Conservation (phyloP, 805 yeast genomes). For the Sugiyamaella floridensis region DNA sequence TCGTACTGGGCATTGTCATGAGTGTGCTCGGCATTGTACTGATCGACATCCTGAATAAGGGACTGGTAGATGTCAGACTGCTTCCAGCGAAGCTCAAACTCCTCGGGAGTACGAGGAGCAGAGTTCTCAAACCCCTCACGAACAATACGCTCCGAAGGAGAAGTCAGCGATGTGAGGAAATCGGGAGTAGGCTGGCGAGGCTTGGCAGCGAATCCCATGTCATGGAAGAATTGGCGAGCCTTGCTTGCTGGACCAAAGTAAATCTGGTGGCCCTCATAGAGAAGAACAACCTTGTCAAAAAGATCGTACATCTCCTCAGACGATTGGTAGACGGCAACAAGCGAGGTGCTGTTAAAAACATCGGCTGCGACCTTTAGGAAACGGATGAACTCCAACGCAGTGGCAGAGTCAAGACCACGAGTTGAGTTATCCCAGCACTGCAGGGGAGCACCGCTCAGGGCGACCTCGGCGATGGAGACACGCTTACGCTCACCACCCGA, state of each 20-base stretch:
- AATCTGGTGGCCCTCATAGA: conserved; percentile 53
- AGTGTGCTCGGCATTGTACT: conserved; percentile 20
- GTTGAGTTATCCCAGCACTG: conserved; percentile 66
- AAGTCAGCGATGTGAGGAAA: conserved; percentile 49
- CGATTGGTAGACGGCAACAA: conserved; percentile 57
- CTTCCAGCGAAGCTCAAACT: conserved; percentile 47
- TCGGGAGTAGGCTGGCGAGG: conserved; percentile 55
- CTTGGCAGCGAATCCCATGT: conserved; percentile 53
- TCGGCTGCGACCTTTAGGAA: conserved; percentile 52
- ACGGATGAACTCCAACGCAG: conserved; percentile 56
- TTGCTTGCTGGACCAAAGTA: conserved; percentile 42
- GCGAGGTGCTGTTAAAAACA: conserved; percentile 44
- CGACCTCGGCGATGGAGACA: conserved; percentile 47
- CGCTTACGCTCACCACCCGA: conserved; percentile 55
- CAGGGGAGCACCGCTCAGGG: conserved; percentile 39
- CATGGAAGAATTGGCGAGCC: conserved; percentile 44
- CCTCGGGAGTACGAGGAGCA: conserved; percentile 48
- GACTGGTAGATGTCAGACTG: conserved; percentile 37
- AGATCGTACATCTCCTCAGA: conserved; percentile 49
- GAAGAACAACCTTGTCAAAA: conserved; percentile 46
- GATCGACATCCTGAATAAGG: conserved; percentile 41
- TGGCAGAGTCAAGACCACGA: conserved; percentile 65
- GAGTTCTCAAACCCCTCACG: conserved; percentile 38
- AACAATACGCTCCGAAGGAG: conserved; percentile 44
- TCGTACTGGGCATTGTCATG: conserved; percentile 22